Evolutionary conservation across 2,329 filamentous ascomycete genomes (phyloP), one percentile per base, ranked within the genome.

Genomic region (Teratosphaeria nubilosa): DNA sequence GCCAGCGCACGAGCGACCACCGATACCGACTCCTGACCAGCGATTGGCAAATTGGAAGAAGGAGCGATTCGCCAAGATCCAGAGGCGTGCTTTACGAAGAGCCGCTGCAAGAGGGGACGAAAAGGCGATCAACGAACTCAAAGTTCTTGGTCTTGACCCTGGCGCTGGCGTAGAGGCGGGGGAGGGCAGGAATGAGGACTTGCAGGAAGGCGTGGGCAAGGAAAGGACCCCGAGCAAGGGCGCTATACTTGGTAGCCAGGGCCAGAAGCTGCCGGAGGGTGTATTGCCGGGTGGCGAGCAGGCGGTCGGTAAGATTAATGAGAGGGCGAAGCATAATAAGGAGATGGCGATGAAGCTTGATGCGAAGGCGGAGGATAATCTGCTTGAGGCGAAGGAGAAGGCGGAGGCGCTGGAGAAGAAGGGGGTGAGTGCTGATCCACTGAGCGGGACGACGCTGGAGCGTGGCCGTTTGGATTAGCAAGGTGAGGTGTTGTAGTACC

Each of bases 21-120:
- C 83, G 0, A 78, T 94, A 11, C 86, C 86, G 27, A 84, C 79
- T 0, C 71, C 83, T 52, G 82, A 84, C 55, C 83, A 91, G 72
- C 76, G 82, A 51, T 77, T 83, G 65, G 78, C 71, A 55, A 75
- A 77, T 55, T 78, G 81, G 58, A 78, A 84, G 54, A 73, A 74
- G 31, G 80, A 83, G 71, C 80, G 80, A 58, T 73, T 76, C 32
- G 76, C 74, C 37, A 89, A 88, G 72, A 76, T 81, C 48, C 77
- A 81, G 64, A 63, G 70, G 16, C 63, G 68, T 24, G 59, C 58
- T 14, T 59, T 69, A 51, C 64, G 71, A 16, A 58, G 58, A 14
- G 59, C 62, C 52, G 70, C 69, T n/a, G 69, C 68, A 11, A 59
- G 64, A 25, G 70, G 70, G 10, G 60, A 66, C 25, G 63, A 63